Base-by-base conservation (phyloP, 2,329 filamentous ascomycete genomes). In the Lojkania enalia region DNA sequence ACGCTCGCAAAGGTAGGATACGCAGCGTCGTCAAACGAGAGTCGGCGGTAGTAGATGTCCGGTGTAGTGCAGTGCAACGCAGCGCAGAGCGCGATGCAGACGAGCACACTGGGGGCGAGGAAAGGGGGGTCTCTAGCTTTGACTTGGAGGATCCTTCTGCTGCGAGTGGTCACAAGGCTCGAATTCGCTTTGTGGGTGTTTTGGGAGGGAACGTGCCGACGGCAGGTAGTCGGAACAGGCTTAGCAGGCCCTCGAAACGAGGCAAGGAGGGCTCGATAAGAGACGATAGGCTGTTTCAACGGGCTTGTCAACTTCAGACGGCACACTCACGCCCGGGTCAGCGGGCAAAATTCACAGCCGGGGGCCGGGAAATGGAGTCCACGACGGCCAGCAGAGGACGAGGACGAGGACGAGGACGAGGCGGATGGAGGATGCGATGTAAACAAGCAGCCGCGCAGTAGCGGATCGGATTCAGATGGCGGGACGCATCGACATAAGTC, bases 281-380 rank as follows among this genome's bases (percentile, higher is more conserved):
- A n/a, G n/a, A 48, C 51, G 55, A 58, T 57, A 52, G 53, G 55
- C 53, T 33, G 53, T 57, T 54, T 53, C 46, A 49, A 36, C 33
- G 42, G 31, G n/a, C 20, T n/a, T 39, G 48, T 44, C n/a, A n/a
- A n/a, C n/a, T n/a, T n/a, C n/a, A n/a, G n/a, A n/a, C n/a, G 7
- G 7, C 52, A 37, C 52, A 57, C 47, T 20, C n/a, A 40, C 47
- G 49, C 52, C 35, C 43, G 40, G 40, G 44, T 47, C 49, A 43
- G 45, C 37, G 40, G 18, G 25, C 30, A 44, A 51, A 49, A 54
- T 53, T 48, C 50, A 43, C 39, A 48, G 41, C 44, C 42, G 46
- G 39, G 21, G 3, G 36, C 35, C 35, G 27, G 40, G 48, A 51
- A 51, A 46, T 43, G 36, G 43, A 46, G 45, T 11, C 27, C 39